A percentile compares a stretch with the other conserved stretches of the same genome.
These are phyloP conservation scores for Strobilomyces confusus DNA, from an alignment of 768 basidiomycete genomes.

Conservation along the genomic window DNA sequence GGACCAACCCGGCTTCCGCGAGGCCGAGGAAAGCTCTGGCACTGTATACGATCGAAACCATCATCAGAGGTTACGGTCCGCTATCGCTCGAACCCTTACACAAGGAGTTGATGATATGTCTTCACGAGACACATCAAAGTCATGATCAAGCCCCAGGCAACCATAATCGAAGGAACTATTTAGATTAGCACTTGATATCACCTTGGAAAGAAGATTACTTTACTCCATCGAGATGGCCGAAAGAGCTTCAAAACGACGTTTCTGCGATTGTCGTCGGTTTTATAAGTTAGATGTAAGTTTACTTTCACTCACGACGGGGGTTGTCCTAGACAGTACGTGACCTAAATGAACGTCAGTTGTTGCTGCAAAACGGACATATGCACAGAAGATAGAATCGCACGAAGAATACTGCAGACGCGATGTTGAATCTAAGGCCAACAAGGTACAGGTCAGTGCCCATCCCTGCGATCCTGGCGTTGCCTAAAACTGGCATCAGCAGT, in stretches of 20 bases:
- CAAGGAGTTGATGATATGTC: slow-evolving; percentile 26
- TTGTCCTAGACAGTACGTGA: slow-evolving; percentile 34
- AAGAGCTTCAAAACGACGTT: slow-evolving; percentile 35
- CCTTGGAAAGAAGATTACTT: not conserved
- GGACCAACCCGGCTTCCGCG: slow-evolving; percentile 43
- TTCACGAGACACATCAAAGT: slow-evolving; percentile 37
- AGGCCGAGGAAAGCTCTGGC: slow-evolving; percentile 42
- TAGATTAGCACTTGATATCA: slow-evolving; percentile 4
- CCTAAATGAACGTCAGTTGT: slow-evolving; percentile 11
- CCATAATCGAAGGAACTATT: slow-evolving; percentile 36
- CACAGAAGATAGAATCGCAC: not conserved
- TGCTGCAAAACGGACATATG: not conserved
- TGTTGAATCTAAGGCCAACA: not conserved
- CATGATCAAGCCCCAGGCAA: slow-evolving; percentile 37
- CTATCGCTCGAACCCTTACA: slow-evolving; percentile 21
- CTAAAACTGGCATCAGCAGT: not conserved
- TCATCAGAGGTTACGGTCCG: not conserved
- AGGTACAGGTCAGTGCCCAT: not conserved
- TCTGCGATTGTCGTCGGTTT: slow-evolving; percentile 10
- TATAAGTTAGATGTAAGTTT: not conserved
- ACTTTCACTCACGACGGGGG: slow-evolving; percentile 32
- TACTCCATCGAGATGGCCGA: slow-evolving; percentile 35
- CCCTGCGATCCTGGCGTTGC: not conserved
- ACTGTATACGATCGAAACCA: slow-evolving; percentile 12
- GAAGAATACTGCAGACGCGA: not conserved